Percentiles rank a stretch among this genome's conserved stretches.
Conservation (phyloP, 257 asterid genomes). For the Rauvolfia tetraphylla region DNA sequence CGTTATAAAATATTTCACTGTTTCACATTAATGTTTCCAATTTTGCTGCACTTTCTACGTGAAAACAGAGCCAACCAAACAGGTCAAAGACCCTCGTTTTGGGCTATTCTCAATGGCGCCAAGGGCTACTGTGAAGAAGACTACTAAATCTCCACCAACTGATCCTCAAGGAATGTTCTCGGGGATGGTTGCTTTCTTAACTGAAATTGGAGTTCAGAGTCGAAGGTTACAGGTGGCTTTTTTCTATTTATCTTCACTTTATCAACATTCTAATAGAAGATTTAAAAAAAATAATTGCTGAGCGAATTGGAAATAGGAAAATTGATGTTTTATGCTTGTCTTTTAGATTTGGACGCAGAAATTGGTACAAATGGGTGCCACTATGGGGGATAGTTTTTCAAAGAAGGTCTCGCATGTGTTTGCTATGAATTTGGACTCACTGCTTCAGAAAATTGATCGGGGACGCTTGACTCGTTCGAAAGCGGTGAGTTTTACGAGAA, state of each 20-base stretch:
- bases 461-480: conserved; percentile 44
- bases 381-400: conserved; percentile 41
- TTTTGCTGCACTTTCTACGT: too few species aligned
- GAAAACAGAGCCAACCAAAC: too few species aligned
- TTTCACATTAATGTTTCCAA: too few species aligned
- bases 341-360: conserved; percentile 86
- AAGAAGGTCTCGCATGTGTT: conserved; percentile 65
- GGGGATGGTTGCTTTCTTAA: conserved; percentile 53
- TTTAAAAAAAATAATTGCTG: background rate
- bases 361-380: conserved; percentile 82
- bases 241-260: background rate
- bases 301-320: background rate
- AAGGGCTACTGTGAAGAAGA: conserved; percentile 39
- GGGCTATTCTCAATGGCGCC: conserved; percentile 60
- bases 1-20: too few species aligned
- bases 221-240: conserved; percentile 71
- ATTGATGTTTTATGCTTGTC: background rate
- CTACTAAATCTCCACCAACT: conserved; percentile 47
- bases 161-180: conserved; percentile 89
- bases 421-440: conserved; percentile 47
- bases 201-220: conserved; percentile 55
- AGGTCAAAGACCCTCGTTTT: background rate
- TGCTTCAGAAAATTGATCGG: conserved; percentile 41
- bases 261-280: too few species aligned
- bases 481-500: conserved; percentile 44